phyloP scores from a whole-genome alignment of 176 grass and related monocot genomes.

The Saccharum spontaneum region DNA sequence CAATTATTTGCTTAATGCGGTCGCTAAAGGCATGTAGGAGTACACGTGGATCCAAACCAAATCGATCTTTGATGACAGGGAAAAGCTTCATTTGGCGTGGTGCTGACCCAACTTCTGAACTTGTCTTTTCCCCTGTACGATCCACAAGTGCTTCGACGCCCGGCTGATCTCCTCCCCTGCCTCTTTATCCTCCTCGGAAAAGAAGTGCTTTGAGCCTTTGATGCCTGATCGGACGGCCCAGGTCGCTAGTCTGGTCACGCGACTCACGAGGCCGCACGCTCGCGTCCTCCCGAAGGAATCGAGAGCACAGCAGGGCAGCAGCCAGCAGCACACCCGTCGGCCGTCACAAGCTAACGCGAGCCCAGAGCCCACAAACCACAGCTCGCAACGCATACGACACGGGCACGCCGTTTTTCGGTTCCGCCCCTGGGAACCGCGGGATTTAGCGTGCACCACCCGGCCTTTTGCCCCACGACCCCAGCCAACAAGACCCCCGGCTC shows the following conservation, averaged over 20 bases:
- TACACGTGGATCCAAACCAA: background rate
- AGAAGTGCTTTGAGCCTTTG: background rate
- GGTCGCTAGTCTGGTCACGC: background rate
- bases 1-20: background rate
- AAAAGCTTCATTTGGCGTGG: background rate
- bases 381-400: background rate
- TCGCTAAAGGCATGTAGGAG: background rate
- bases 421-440: background rate
- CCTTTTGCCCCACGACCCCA: background rate
- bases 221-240: background rate
- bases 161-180: background rate
- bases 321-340: background rate
- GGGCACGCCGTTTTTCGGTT: slow-evolving; percentile 26
- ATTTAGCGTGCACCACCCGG: slow-evolving; percentile 13
- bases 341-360: background rate
- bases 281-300: background rate
- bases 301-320: background rate
- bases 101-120: background rate
- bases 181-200: background rate
- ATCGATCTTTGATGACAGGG: background rate
- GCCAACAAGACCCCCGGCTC: background rate
- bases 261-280: background rate
- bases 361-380: background rate
- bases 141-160: background rate
- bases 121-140: background rate